Evolutionary conservation across 352 stramenopile species (phyloP).

Genomic region (Globisporangium mamillatum): DNA sequence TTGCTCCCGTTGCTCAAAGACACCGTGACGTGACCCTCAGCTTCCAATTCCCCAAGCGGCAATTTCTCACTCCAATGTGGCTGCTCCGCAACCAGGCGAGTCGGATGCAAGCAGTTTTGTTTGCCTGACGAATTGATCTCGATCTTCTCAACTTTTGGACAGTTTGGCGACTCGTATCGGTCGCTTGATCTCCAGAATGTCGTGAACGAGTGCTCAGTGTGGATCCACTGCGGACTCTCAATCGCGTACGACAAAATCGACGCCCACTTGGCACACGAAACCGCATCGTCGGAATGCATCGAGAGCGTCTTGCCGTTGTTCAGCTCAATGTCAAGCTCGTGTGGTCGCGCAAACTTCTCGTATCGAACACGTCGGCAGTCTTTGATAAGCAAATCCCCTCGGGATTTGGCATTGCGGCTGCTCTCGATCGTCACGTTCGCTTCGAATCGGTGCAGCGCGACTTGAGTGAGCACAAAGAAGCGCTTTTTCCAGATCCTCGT

Average conservation of each 20-base stretch:
- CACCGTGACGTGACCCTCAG: conserved; percentile 19
- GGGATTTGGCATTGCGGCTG: conserved; percentile 20
- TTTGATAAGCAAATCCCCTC: conserved; percentile 25
- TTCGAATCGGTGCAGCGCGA: conserved; percentile 39
- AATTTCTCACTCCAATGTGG: conserved; percentile 36
- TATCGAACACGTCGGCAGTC: conserved; percentile 34
- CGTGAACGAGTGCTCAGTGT: conserved; percentile 25
- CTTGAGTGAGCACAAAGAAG: conserved; percentile 46
- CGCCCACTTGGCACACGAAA: conserved; percentile 37
- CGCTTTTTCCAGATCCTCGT: conserved; percentile 39
- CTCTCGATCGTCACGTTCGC: conserved; percentile 22
- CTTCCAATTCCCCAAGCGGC: conserved; percentile 23
- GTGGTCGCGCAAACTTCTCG: conserved; percentile 35
- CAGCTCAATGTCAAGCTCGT: conserved; percentile 38
- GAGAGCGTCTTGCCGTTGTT: conserved; percentile 28
- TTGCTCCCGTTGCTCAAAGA: conserved; percentile 25
- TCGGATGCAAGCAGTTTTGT: neutral
- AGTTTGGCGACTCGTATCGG: conserved; percentile 31
- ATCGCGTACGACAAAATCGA: conserved; percentile 36
- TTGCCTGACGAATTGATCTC: conserved; percentile 9
- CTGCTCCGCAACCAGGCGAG: neutral
- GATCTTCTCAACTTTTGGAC: conserved; percentile 26
- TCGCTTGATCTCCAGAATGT: conserved; percentile 38
- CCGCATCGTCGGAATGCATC: conserved; percentile 28
- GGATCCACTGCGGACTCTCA: conserved; percentile 39